Percentiles rank a stretch among this genome's conserved stretches.
Evolutionary conservation across 352 stramenopile species (phyloP).

Genomic region (Phytophthora foliorum): DNA sequence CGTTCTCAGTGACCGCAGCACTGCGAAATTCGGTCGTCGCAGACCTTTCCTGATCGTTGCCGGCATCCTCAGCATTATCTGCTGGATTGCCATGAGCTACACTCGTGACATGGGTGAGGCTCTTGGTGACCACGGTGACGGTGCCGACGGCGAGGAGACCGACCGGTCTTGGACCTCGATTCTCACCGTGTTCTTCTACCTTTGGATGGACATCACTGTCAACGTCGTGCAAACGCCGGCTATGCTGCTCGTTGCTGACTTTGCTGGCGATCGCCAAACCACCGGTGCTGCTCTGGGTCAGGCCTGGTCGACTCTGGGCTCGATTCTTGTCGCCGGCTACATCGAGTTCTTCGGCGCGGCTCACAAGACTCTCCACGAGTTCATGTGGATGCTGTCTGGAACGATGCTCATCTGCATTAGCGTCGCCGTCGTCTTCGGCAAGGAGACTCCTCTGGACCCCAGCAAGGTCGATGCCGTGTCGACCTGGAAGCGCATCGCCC

Average conservation of each 20-base stretch:
- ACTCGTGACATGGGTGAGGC: slow-evolving; percentile 63
- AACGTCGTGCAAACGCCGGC: slow-evolving; percentile 67
- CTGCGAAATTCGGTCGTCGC: slow-evolving; percentile 47
- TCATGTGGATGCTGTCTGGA: slow-evolving; percentile 62
- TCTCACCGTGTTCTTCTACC: slow-evolving; percentile 67
- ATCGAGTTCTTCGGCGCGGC: slow-evolving; percentile 65
- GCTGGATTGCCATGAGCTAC: slow-evolving; percentile 75
- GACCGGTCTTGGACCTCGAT: slow-evolving; percentile 57
- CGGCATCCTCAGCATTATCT: slow-evolving; percentile 49
- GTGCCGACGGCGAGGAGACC: slow-evolving; percentile 27
- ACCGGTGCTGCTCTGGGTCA: slow-evolving; percentile 56
- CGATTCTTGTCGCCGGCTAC: slow-evolving; percentile 64
- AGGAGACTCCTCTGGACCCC: slow-evolving; percentile 51
- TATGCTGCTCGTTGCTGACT: slow-evolving; percentile 65
- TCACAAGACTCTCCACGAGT: slow-evolving; percentile 54
- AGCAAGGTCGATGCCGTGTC: slow-evolving; percentile 31
- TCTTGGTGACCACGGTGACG: slow-evolving; percentile 52
- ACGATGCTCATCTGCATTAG: slow-evolving; percentile 55
- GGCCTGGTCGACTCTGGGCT: slow-evolving; percentile 58
- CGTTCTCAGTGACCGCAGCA: slow-evolving; percentile 63
- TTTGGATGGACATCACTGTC: slow-evolving; percentile 76
- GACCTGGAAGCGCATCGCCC: slow-evolving; percentile 34
- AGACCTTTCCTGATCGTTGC: slow-evolving; percentile 54
- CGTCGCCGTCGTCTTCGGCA: slow-evolving; percentile 38
- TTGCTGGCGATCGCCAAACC: slow-evolving; percentile 71